Evolutionary conservation across 176 grass and related monocot species (phyloP).

Genomic region (Cocos nucifera): DNA sequence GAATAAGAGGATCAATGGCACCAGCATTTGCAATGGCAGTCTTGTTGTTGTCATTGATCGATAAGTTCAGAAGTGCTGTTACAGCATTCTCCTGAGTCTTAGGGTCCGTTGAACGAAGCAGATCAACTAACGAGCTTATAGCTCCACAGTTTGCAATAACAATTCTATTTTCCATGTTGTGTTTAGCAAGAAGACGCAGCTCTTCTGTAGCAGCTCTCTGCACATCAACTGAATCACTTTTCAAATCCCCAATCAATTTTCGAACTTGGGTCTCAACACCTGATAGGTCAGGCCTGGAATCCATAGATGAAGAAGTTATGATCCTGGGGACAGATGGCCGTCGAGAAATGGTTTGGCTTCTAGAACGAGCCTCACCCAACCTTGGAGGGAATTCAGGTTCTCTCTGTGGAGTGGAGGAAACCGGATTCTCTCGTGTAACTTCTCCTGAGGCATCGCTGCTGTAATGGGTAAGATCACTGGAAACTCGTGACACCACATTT

Average conservation of each 20-base stretch:
- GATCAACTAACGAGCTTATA: constrained; percentile 48
- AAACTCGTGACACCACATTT: constrained; percentile 32
- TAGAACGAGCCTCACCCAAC: constrained; percentile 25
- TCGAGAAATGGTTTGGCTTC: constrained; percentile 37
- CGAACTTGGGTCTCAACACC: constrained; percentile 36
- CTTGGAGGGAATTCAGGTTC: constrained; percentile 30
- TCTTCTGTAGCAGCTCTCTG: constrained; percentile 46
- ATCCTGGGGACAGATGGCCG: constrained; percentile 56
- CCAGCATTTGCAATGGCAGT: constrained; percentile 50
- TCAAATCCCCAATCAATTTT: constrained; percentile 50
- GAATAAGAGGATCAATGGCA: constrained; percentile 61
- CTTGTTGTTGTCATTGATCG: constrained; percentile 78
- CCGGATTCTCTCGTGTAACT: constrained; percentile 21
- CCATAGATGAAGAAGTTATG: constrained; percentile 42
- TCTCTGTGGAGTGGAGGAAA: constrained; percentile 31
- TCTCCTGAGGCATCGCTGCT: constrained; percentile 49
- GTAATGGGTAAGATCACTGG: constrained; percentile 43
- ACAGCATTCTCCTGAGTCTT: constrained; percentile 66
- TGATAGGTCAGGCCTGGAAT: constrained; percentile 51
- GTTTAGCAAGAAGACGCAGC: constrained; percentile 51
- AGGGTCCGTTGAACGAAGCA: constrained; percentile 58
- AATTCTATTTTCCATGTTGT: constrained; percentile 64
- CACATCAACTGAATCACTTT: constrained; percentile 38
- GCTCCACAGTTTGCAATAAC: constrained; percentile 48
- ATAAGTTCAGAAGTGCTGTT: constrained; percentile 67